phyloP scores from a whole-genome alignment of 2,329 filamentous ascomycete species.

The Proliferodiscus dingleyae region DNA sequence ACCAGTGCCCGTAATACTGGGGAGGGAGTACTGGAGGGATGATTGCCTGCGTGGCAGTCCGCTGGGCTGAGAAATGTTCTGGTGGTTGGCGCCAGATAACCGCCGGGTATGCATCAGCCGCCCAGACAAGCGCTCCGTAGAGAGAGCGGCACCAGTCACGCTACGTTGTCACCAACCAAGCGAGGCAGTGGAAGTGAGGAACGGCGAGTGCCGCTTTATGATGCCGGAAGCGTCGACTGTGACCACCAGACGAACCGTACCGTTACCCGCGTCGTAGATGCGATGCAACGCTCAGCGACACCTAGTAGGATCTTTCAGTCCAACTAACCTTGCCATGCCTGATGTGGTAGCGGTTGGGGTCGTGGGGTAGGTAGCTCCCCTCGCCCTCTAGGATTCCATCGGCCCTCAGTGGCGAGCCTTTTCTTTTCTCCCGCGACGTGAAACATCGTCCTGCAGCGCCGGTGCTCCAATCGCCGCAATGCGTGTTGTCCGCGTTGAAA shows the following conservation, averaged over 20 bases:
- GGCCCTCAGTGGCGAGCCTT: background rate
- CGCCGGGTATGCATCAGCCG: constrained; percentile 3
- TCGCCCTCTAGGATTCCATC: too few relatives aligned
- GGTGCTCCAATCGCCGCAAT: constrained; percentile 23
- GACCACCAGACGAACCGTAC: background rate
- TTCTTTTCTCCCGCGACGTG: constrained; percentile 5
- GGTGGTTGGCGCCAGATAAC: constrained; percentile 12
- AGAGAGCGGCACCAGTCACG: too few relatives aligned
- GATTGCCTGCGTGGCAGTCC: constrained; percentile 20
- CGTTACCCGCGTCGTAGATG: too few relatives aligned
- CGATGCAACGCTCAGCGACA: too few relatives aligned
- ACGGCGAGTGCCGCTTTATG: background rate
- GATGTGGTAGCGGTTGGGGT: too few relatives aligned
- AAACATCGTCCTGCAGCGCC: constrained; percentile 20
- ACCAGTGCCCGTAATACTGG: constrained; percentile 17
- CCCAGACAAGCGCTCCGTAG: constrained; percentile 1
- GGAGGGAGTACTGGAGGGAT: constrained; percentile 2
- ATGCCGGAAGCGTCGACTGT: background rate
- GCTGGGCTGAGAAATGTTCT: too few relatives aligned
- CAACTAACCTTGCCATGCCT: too few relatives aligned
- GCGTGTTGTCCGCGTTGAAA: constrained; percentile 18
- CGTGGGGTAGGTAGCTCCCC: too few relatives aligned
- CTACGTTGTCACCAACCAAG: too few relatives aligned
- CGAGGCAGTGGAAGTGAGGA: too few relatives aligned
- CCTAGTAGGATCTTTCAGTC: too few relatives aligned